A percentile compares a stretch with the other conserved stretches of the same genome.
Evolutionary conservation across 2,329 filamentous ascomycete species (phyloP).

Genomic region (Incumbomyces lentus): DNA sequence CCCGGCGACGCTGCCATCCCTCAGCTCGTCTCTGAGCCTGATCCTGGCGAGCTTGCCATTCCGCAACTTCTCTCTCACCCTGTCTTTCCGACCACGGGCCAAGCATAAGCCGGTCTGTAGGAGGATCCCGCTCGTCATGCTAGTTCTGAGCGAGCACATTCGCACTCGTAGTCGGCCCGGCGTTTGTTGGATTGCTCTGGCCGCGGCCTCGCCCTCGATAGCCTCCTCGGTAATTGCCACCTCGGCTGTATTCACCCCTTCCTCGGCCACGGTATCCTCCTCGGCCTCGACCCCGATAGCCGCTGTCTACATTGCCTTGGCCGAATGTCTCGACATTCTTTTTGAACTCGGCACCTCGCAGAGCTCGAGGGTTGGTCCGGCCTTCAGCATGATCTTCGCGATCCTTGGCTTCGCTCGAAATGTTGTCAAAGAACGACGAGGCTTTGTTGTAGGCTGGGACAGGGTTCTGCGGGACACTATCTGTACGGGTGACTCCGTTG

Average conservation of each 20-base stretch:
- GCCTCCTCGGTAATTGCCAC: constrained; percentile 30
- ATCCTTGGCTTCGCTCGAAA: constrained; percentile 87
- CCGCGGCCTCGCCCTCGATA: constrained; percentile 23
- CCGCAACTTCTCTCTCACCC: too few relatives aligned
- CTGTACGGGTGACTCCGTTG: constrained; percentile 17
- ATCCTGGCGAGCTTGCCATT: too few relatives aligned
- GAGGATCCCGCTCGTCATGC: too few relatives aligned
- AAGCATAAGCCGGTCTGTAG: too few relatives aligned
- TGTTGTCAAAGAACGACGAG: constrained; percentile 94
- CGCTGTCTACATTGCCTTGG: constrained; percentile 83
- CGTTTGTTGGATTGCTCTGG: not conserved
- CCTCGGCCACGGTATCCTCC: constrained; percentile 54
- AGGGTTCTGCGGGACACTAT: constrained; percentile 19
- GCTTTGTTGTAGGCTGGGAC: constrained; percentile 70
- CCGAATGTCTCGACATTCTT: constrained; percentile 98
- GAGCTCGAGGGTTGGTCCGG: constrained; percentile 69
- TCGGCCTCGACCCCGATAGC: constrained; percentile 69
- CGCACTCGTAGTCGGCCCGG: too few relatives aligned
- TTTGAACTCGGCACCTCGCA: constrained; percentile 84
- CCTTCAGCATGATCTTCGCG: constrained; percentile 60
- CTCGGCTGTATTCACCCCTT: constrained; percentile 39
- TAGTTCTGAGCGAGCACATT: too few relatives aligned
- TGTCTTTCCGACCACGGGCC: too few relatives aligned
- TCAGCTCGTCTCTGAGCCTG: too few relatives aligned
- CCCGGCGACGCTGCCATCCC: too few relatives aligned